Conservation (phyloP, 2,329 filamentous ascomycete genomes). For the Neonectria hederae region DNA sequence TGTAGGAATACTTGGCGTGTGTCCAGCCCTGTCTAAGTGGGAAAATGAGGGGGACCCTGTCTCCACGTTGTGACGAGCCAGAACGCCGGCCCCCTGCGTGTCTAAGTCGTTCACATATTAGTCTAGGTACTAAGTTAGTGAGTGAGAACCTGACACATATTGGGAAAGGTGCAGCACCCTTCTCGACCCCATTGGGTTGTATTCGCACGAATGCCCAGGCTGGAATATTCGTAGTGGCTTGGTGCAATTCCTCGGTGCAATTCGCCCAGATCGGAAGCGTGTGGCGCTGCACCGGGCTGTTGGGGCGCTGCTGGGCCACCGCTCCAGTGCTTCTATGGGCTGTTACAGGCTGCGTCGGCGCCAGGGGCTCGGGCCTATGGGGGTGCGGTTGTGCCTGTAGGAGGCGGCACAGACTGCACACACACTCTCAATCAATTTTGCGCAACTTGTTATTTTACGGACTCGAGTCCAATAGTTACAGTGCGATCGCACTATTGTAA, state of each 20-base stretch:
- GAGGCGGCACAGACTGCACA: constrained; percentile 6
- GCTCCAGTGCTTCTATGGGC: constrained; percentile 1
- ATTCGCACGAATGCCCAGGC: not conserved
- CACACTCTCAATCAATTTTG: not conserved
- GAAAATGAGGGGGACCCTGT: not conserved
- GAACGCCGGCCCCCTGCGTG: not conserved
- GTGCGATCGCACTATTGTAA: too few species aligned
- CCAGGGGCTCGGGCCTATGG: constrained; percentile 19
- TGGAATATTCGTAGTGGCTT: not conserved
- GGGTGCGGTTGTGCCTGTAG: constrained; percentile 14
- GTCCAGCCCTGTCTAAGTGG: not conserved
- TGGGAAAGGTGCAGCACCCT: constrained; percentile 1
- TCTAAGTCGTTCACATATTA: not conserved
- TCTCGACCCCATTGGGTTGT: not conserved
- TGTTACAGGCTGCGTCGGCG: constrained; percentile 12
- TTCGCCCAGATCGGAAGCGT: constrained; percentile 12
- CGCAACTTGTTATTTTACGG: too few species aligned
- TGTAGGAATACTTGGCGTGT: too few species aligned
- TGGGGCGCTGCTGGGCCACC: constrained; percentile 1
- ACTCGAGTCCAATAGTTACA: too few species aligned
- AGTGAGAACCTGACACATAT: not conserved
- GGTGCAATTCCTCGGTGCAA: not conserved
- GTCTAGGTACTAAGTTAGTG: not conserved
- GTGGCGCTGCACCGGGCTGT: constrained; percentile 19
- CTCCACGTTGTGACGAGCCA: constrained; percentile 14